Conservation (phyloP, 257 asterid species). For the Galeopsis tetrahit region DNA sequence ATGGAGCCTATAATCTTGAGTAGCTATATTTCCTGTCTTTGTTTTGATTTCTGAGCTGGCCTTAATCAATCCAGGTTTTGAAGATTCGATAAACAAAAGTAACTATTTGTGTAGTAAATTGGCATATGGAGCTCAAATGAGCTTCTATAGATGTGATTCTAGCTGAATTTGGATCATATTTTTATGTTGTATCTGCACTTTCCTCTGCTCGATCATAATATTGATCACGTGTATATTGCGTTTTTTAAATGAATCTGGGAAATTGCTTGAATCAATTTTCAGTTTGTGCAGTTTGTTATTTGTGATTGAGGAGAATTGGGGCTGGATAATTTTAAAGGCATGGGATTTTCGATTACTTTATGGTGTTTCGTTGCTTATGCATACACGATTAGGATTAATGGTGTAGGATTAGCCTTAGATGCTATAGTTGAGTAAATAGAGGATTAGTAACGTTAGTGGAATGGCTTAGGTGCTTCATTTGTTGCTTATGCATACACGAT, state of each 20-base stretch:
- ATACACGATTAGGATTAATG: background rate
- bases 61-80: background rate
- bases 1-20: too few relatives aligned
- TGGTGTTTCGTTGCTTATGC: slow-evolving; percentile 7
- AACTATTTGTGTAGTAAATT: background rate
- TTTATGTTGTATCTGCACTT: background rate
- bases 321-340: background rate
- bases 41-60: too few relatives aligned
- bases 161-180: slow-evolving; percentile 11
- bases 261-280: background rate
- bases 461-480: too few relatives aligned
- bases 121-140: slow-evolving; percentile 15
- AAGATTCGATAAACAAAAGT: background rate
- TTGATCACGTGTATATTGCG: background rate
- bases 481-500: too few relatives aligned
- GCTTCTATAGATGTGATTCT: background rate
- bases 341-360: background rate
- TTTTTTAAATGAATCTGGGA: background rate
- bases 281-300: background rate
- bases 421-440: too few relatives aligned
- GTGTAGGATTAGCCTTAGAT: too few relatives aligned
- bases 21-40: too few relatives aligned
- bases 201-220: background rate
- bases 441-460: too few relatives aligned
- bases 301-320: slow-evolving; percentile 7